A percentile compares a stretch with the other conserved stretches of the same genome.
These are phyloP conservation scores for Saturnispora galanensis DNA, from an alignment of 805 yeast genomes.

Conservation along the genomic window DNA sequence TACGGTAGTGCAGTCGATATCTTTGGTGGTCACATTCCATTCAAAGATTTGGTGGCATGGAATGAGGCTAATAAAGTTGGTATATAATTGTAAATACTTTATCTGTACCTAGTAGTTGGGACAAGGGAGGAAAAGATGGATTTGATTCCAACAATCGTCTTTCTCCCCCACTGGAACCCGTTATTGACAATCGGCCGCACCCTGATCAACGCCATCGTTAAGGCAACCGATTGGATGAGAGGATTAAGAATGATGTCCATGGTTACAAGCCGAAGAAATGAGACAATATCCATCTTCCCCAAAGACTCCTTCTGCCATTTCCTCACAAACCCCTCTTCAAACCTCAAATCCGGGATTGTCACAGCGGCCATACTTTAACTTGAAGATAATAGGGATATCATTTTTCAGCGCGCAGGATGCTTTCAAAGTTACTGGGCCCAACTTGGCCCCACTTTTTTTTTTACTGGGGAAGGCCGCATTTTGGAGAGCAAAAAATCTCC, in stretches of 20 bases:
- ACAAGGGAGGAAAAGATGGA: constrained; percentile 9
- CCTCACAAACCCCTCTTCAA: not conserved
- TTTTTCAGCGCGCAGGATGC: too few relatives aligned
- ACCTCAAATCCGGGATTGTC: too few relatives aligned
- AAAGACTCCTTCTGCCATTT: not conserved
- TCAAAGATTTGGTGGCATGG: constrained; percentile 71
- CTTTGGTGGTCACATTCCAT: constrained; percentile 87
- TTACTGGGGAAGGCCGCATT: too few relatives aligned
- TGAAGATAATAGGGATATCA: too few relatives aligned
- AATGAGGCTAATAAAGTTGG: constrained; percentile 28
- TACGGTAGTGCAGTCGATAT: constrained; percentile 90
- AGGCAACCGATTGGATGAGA: constrained; percentile 43
- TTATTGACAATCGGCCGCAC: constrained; percentile 26
- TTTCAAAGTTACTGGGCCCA: too few relatives aligned
- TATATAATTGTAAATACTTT: not conserved
- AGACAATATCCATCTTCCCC: not conserved
- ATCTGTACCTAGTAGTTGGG: not conserved
- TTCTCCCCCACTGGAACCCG: constrained; percentile 12
- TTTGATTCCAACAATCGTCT: constrained; percentile 12
- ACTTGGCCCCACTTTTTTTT: too few relatives aligned
- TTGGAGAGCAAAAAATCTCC: too few relatives aligned
- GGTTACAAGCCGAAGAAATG: constrained; percentile 21
- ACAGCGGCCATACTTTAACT: too few relatives aligned
- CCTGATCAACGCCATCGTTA: constrained; percentile 29
- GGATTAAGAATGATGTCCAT: constrained; percentile 50